Percentiles rank a stretch among this genome's conserved stretches.
These are phyloP conservation scores for Fusarium pseudoanthophilum DNA, from an alignment of 2,329 filamentous ascomycete genomes.

Conservation along the genomic window DNA sequence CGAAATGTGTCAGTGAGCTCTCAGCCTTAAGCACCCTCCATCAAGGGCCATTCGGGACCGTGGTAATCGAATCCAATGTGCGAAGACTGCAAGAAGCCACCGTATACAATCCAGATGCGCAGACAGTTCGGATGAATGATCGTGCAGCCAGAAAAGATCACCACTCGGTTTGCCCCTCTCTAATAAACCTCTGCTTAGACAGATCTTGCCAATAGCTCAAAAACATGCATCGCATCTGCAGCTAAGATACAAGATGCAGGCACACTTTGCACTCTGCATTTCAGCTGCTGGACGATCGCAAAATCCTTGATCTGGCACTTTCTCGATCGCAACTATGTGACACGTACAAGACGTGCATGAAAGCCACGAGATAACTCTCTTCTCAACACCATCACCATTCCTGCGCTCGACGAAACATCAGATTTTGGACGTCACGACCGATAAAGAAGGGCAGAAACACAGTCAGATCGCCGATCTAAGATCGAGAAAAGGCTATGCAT, in stretches of 20 bases:
- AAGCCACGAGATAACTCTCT: conserved; percentile 2
- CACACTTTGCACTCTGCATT: conserved; percentile 3
- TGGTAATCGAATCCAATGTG: background rate
- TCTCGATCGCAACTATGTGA: conserved; percentile 18
- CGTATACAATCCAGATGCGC: background rate
- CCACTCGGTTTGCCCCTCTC: background rate
- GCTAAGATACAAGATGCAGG: conserved; percentile 19
- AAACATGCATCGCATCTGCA: conserved; percentile 5
- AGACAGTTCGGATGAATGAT: background rate
- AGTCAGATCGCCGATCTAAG: conserved; percentile 22
- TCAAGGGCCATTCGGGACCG: background rate
- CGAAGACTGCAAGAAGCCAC: background rate
- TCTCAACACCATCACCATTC: conserved; percentile 27
- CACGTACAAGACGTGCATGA: conserved; percentile 1
- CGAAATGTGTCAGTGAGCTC: background rate
- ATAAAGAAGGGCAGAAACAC: conserved; percentile 5
- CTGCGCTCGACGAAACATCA: conserved; percentile 8
- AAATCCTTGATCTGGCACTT: background rate
- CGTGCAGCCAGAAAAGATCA: background rate
- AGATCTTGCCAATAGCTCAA: background rate
- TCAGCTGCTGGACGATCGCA: background rate
- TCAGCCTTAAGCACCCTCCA: background rate
- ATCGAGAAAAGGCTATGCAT: conserved; percentile 6
- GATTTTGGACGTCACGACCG: conserved; percentile 19
- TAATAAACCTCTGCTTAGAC: background rate